Base-by-base conservation (phyloP, 129 eudicot genomes). In the Pulicaria dysenterica region DNA sequence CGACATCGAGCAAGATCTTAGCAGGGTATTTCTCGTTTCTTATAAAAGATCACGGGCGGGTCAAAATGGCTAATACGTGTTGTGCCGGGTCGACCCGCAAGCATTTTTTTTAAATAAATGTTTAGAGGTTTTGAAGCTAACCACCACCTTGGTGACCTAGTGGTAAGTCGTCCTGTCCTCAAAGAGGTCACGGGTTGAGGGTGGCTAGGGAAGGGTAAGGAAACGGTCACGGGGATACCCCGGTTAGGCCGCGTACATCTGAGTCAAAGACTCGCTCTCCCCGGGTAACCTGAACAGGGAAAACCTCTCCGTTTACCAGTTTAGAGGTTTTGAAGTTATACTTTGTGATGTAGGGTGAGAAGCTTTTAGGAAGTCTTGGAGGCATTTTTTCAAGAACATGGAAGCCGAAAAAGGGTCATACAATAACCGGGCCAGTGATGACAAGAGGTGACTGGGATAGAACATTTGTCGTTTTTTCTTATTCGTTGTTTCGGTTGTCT, bases 311-410 rank as follows among this genome's bases (percentile, higher is more conserved):
- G n/a, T n/a, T n/a, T n/a, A 13, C 24, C 2, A 42, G 66, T 46
- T 67, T 62, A 60, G 37, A 24, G 31, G 49, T 77, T 46, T 34
- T 58, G 24, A 77, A 39, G 47, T 77, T 55, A 15, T 53, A 15
- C n/a, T 60, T 69, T 69, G 44, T 43, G 56, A 70, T 86, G 68
- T 82, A 93, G 98, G 92, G 98, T 1, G 98, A 93, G 85, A 93
- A 87, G 84, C 96, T 93, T 73, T 83, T 93, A 76, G 98, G 98
- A 81, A 93, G 89, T 73, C 95, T 93, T 5, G 98, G 98, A 17
- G 96, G 98, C 34, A 79, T 89, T 9, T 93, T 93, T 62, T 87
- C 96, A 12, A 90, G 83, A 77, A 93, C 96, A 7, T 93, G 98
- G 98, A 93, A 93, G 86, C 98, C 98, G 56, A 93, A 87, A 86